Base-by-base conservation (phyloP, 192 early-diverging fungal genomes). In the Phycomyces blakesleeanus region DNA sequence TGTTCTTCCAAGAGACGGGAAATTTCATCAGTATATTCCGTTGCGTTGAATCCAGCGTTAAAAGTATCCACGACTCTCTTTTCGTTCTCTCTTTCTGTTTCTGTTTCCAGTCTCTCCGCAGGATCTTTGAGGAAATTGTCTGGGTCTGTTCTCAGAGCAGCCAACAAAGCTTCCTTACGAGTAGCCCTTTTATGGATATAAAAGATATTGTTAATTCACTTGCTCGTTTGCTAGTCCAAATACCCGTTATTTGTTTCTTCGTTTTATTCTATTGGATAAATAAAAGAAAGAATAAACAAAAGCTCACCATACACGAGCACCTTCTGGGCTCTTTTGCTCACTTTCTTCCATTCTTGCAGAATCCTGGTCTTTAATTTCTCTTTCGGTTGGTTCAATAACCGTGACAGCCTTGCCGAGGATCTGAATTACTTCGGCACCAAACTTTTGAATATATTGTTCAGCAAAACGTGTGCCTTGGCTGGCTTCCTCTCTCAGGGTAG, bases 371-470 rank as follows among this genome's bases (percentile, higher is more conserved):
- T 75, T 59, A 5, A 63, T 57, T 34, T 71, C 66, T 11, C 62
- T 62, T 10, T 15, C 49, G 1, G 37, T 34, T 0, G 81, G 81
- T 5, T 70, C 66, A 0, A 75, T 61, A 29, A 82, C 71, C 40
- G 71, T 75, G 0, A 82, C 71, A 14, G 77, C 73, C 49, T 52
- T 73, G 26, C 75, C 75, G 9, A 82, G 41, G 41, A 72, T 75
- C 20, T 72, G 61, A 38, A 73, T 62, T 42, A 79, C 74, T 24
- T 76, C 77, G 1, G 63, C 57, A 5, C 81, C 81, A 61, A 79
- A 76, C 25, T 75, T 74, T 29, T 77, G 74, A 38, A 82, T 61
- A 37, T 82, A 82, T 56, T 79, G 78, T 55, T 82, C 81, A 38
- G 81, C 81, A 40, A 79, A 63, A 22, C 67, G 25, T 12, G 78